Evolutionary conservation across 805 yeast genomes (phyloP), one percentile per base, ranked within the genome.

Genomic region (Isabelozyma heimii): DNA sequence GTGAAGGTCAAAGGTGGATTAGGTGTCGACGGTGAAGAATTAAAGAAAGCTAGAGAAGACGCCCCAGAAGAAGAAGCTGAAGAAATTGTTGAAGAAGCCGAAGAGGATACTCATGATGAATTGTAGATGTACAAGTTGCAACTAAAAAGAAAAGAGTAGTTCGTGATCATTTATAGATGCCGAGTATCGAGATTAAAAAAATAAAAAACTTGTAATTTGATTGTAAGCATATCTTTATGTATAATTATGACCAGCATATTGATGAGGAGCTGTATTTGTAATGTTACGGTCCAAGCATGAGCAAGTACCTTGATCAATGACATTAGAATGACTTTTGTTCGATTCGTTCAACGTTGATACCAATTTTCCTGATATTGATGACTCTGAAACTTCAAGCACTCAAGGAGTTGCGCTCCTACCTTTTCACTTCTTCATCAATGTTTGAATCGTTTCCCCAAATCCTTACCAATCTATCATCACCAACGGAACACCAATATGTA

Each of bases 381-480:
- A 30, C 40, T 30, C 39, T 35, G n/a, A 35, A 44, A 38, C 12
- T 16, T 40, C 26, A 27, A 7, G 28, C 26, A 9, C 17, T 42
- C 12, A 37, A 37, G 39, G 15, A 14, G 5, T 28, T 8, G 43
- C 17, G 26, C 30, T 27, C 46, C 27, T 42, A 48, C 26, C 42
- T 15, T 12, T 46, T 35, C 56, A 54, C 51, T 15, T 51, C 49
- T 39, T 52, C 47, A 20, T 20, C 24, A 6, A 20, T 20, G 24
- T 20, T 20, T 2, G 24, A 20, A 20, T 20, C 4, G 24, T 72
- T 66, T 2, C 81, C 84, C 91, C 90, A 87, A 6, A 89, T 75
- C 49, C 83, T 82, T 3, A 89, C 84, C 8, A 76, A 66, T 15
- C 80, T 76, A 63, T 91, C 97, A 64, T 91, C 97, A 13, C 96